These are phyloP conservation scores for Aspergillus conjunctus DNA, from an alignment of 495 filamentous ascomycete species.

Conservation along the genomic window DNA sequence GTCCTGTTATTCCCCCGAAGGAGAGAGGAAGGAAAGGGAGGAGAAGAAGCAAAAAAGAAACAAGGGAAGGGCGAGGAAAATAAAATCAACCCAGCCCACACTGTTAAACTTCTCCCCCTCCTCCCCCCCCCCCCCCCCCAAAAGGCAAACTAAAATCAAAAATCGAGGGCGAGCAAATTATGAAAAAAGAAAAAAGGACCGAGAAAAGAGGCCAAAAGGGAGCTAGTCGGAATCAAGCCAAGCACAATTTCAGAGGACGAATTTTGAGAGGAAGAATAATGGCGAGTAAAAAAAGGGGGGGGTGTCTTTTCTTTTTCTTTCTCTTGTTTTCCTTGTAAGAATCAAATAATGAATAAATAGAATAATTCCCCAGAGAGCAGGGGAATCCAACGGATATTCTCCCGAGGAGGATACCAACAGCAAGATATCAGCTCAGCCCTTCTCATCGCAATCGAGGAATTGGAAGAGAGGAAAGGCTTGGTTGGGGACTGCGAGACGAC, in stretches of 20 bases:
- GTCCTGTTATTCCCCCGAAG: not conserved
- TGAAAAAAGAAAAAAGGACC: conserved; percentile 1
- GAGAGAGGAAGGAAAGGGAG: conserved; percentile 5
- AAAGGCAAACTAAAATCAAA: conserved; percentile 4
- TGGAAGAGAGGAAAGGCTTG: not conserved
- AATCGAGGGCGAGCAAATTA: conserved; percentile 10
- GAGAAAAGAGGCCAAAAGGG: conserved; percentile 13
- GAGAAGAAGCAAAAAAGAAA: not conserved
- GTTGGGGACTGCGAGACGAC: conserved; percentile 1
- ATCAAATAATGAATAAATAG: conserved; percentile 5
- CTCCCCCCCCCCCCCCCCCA: no score
- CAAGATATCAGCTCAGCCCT: conserved; percentile 2
- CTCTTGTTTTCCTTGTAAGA: not conserved
- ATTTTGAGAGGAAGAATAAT: not conserved
- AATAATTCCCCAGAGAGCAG: not conserved
- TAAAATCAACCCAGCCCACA: not conserved
- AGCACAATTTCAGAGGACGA: conserved; percentile 1
- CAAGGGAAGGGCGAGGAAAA: not conserved
- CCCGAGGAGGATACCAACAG: not conserved
- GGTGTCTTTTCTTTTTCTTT: not conserved
- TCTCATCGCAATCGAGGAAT: not conserved
- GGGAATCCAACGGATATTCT: conserved; percentile 1
- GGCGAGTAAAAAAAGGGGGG: not conserved
- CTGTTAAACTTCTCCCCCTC: no score
- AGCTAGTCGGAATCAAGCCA: conserved; percentile 3